Evolutionary conservation across 768 basidiomycete species (phyloP), one percentile per base, ranked within the genome.

Genomic region (Pleurotus eryngii): DNA sequence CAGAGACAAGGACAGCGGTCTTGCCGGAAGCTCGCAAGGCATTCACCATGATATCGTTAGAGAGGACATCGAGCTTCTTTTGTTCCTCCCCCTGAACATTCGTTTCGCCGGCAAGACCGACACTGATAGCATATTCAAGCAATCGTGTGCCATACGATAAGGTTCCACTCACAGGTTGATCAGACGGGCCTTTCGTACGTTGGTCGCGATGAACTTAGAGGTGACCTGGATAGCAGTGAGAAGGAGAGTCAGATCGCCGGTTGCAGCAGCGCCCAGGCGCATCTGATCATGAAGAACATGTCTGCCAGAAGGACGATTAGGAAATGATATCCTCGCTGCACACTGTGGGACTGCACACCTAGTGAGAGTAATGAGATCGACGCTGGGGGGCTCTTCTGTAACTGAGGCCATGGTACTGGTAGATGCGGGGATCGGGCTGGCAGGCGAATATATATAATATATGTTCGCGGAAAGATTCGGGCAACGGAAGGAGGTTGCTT

Each of bases 41-140:
- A 67, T 98, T 98, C 65, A 98, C 83, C 97, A 99, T 98, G 81
- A 99, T 99, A 70, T 99, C 95, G 70, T 99, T 98, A 12, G 94
- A 90, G 30, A 97, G 79, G n/a, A 97, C 88, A 67, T 97, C 95
- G 54, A 99, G 82, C 76, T 99, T 99, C 82, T 99, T 99, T 81
- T 99, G 97, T 68, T 98, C 97, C 72, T 98, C 97, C 18, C 97
- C 97, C 73, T 95, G 93, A 6, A 95, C 89, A 68, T 99, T 99
- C 24, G 91, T 91, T 68, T 95, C 94, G 14, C 97, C 97, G 14
- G 97, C 97, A 18, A 96, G 81, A 30, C 97, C 97, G 63, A 99
- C 89, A n/a, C 95, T 96, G 24, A n/a, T 22, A 22, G 18, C n/a
- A 17, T 17, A 26, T 15, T 37, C 6, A 38, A 6, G 22, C 35